Evolutionary conservation across 768 basidiomycete genomes (phyloP), one percentile per base, ranked within the genome.

Genomic region (Hygrocybe punicea): DNA sequence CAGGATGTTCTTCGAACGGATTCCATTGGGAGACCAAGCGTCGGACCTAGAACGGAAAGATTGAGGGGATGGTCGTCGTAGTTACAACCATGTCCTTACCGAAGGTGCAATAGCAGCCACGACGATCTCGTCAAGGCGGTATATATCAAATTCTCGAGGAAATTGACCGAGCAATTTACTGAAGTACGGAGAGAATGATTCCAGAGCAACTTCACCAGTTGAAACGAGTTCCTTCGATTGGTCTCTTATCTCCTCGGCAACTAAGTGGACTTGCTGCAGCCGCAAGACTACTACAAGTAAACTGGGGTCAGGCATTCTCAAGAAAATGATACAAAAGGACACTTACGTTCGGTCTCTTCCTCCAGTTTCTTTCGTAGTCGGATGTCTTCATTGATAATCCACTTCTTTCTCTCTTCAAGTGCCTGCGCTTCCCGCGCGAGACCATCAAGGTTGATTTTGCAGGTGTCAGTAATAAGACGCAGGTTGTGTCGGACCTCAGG

Each of bases 401-500:
- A 90, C 57, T 83, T 83, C 70, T 90, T 89, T 40, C 88, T 83
- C 58, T 91, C 91, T 60, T 88, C 82, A 2, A 98, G 78, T 3
- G 84, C 81, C 62, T 87, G 89, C 2, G 91, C 97, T 76, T 99
- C 97, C 14, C 87, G 83, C 0, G 93, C 93, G 21, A 98, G 82
- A 5, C 91, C 89, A 54, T 93, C 89, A 11, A 99, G 80, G 58
- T 96, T 90, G 16, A 79, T 83, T 63, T 90, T 91, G 64, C 93
- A 87, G 2, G 85, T 79, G 47, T 93, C 91, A 2, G 84, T 80
- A 34, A 99, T 92, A 42, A 98, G 81, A 4, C 89, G 84, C 24
- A 99, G 73, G 69, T 98, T 99, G 69, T 99, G 95, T 23, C 96
- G 84, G n/a, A 99, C 84, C 76, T 99, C 97, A 0, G 97, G 97